These are phyloP conservation scores for Clitopilus passeckerianus DNA, from an alignment of 768 basidiomycete species.

Conservation along the genomic window DNA sequence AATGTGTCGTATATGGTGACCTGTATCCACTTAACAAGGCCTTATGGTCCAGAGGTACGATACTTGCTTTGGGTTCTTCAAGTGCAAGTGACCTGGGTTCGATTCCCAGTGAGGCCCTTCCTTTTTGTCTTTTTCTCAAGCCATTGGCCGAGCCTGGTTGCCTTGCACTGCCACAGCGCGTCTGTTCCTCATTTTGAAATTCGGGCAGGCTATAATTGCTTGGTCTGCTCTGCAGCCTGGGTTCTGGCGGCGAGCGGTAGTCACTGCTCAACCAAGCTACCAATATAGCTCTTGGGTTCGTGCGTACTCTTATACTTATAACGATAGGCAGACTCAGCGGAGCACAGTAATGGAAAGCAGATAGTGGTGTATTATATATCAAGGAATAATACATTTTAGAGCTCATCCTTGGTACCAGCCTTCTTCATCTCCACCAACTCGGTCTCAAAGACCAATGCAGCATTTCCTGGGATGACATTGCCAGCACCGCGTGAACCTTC, in stretches of 20 bases:
- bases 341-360: too few species aligned
- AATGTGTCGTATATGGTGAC: neutral
- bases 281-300: too few species aligned
- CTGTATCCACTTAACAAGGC: neutral
- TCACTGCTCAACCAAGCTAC: too few species aligned
- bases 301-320: too few species aligned
- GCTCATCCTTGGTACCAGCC: neutral
- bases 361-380: too few species aligned
- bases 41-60: slow-evolving; percentile 1
- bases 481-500: slow-evolving; percentile 75
- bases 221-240: too few species aligned
- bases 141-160: neutral
- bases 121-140: neutral
- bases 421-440: slow-evolving; percentile 48
- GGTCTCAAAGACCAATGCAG: slow-evolving; percentile 80
- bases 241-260: too few species aligned
- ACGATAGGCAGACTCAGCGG: too few species aligned
- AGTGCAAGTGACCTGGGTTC: slow-evolving; percentile 17
- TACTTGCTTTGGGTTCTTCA: neutral
- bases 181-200: too few species aligned
- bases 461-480: slow-evolving; percentile 68
- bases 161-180: too few species aligned
- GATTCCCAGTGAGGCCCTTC: slow-evolving; percentile 13
- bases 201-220: too few species aligned
- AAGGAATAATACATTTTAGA: neutral